A percentile compares a stretch with the other conserved stretches of the same genome.
phyloP scores from a whole-genome alignment of 2,329 filamentous ascomycete species.

The Phaeosphaeria sp. region DNA sequence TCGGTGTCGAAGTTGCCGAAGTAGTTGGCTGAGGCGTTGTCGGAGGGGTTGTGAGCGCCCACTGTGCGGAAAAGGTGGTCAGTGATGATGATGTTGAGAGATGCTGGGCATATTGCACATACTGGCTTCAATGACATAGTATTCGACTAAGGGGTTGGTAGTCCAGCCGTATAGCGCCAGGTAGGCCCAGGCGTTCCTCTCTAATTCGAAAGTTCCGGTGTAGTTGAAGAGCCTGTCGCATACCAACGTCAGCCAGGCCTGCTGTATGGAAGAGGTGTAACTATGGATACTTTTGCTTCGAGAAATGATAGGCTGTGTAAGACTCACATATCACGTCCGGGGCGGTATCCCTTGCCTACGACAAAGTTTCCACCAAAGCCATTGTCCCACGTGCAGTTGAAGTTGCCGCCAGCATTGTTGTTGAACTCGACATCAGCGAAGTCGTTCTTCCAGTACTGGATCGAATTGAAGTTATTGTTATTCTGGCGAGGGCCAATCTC shows the following conservation, averaged over 20 bases:
- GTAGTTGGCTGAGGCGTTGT: slow-evolving; percentile 4
- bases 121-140: slow-evolving; percentile 4
- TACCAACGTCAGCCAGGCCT: not conserved
- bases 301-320: not conserved
- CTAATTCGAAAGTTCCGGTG: not conserved
- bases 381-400: slow-evolving; percentile 9
- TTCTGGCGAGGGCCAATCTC: not conserved
- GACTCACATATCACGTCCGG: slow-evolving; percentile 9
- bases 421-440: slow-evolving; percentile 8
- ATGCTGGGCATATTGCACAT: not conserved
- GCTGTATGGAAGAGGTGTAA: too few relatives aligned
- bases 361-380: slow-evolving; percentile 10
- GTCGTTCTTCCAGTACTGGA: slow-evolving; percentile 13
- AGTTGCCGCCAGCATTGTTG: not conserved
- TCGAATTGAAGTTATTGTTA: slow-evolving; percentile 2
- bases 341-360: slow-evolving; percentile 11
- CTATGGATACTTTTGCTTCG: not conserved
- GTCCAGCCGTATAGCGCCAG: slow-evolving; percentile 2
- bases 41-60: slow-evolving; percentile 12
- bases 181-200: slow-evolving; percentile 1
- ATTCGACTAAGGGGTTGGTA: slow-evolving; percentile 1
- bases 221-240: slow-evolving; percentile 2
- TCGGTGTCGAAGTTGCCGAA: not conserved
- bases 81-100: not conserved
- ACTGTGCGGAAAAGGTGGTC: not conserved